These are phyloP conservation scores for Colletotrichum tabaci DNA, from an alignment of 2,329 filamentous ascomycete species.

Conservation along the genomic window DNA sequence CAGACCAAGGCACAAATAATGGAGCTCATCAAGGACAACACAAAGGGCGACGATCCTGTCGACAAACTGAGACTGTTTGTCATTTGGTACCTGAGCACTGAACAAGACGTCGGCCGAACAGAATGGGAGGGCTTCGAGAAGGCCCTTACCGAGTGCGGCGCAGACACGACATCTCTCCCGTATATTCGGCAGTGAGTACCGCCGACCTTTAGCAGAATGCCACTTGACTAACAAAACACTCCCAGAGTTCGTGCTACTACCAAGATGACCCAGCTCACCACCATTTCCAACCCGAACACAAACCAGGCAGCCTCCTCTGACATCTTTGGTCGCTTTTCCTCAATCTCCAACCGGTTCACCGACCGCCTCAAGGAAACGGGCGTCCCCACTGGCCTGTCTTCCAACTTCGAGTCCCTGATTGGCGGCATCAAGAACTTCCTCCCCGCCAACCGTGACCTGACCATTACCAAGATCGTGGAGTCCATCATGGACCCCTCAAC, in stretches of 20 bases:
- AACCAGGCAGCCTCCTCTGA: slow-evolving; percentile 77
- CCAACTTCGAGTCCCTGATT: slow-evolving; percentile 94
- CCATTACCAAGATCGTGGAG: slow-evolving; percentile 97
- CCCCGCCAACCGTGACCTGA: slow-evolving; percentile 95
- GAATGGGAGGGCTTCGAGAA: slow-evolving; percentile 92
- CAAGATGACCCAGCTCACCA: slow-evolving; percentile 98
- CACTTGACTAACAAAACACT: slow-evolving; percentile 46
- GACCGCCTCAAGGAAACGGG: slow-evolving; percentile 93
- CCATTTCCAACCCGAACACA: slow-evolving; percentile 82
- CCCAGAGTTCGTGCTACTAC: slow-evolving; percentile 89
- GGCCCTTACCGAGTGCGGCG: slow-evolving; percentile 81
- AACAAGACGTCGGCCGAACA: slow-evolving; percentile 85
- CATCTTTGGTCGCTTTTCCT: slow-evolving; percentile 93
- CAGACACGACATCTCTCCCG: slow-evolving; percentile 82
- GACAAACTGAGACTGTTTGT: slow-evolving; percentile 96
- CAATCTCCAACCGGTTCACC: slow-evolving; percentile 90
- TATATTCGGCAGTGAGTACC: slow-evolving; percentile 85
- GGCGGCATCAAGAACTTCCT: slow-evolving; percentile 98
- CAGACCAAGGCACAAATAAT: slow-evolving; percentile 91
- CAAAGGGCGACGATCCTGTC: slow-evolving; percentile 85
- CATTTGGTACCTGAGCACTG: slow-evolving; percentile 96
- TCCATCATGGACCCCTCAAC: slow-evolving; percentile 96
- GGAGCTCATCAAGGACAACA: slow-evolving; percentile 84
- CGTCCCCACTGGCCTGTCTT: slow-evolving; percentile 77
- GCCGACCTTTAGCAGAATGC: too few species aligned